phyloP scores from a whole-genome alignment of 2,329 filamentous ascomycete genomes.

The Penicillium concentricum region DNA sequence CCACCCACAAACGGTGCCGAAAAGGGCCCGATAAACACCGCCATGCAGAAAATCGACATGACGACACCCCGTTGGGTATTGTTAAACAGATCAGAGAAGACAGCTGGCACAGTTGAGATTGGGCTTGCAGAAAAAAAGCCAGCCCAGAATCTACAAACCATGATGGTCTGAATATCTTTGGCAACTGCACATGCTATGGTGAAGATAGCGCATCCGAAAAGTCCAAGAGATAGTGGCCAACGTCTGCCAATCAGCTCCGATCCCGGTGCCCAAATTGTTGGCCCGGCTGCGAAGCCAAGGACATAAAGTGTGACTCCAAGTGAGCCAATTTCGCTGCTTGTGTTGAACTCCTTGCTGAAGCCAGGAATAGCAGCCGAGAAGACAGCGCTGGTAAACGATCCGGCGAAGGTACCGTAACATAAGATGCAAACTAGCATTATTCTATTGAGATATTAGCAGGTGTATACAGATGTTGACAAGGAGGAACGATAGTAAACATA shows the following conservation, averaged over 20 bases:
- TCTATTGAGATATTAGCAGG: background rate
- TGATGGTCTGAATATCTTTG: slow-evolving; percentile 38
- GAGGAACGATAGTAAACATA: slow-evolving; percentile 5
- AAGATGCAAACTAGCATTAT: slow-evolving; percentile 4
- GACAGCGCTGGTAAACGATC: slow-evolving; percentile 55
- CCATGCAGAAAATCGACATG: slow-evolving; percentile 49
- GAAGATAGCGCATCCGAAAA: slow-evolving; percentile 42
- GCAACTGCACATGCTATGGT: slow-evolving; percentile 43
- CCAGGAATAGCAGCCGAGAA: slow-evolving; percentile 65
- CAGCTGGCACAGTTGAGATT: slow-evolving; percentile 43
- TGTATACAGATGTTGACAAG: background rate
- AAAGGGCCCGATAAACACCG: slow-evolving; percentile 49
- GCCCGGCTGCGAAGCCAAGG: slow-evolving; percentile 50
- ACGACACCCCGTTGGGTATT: slow-evolving; percentile 41
- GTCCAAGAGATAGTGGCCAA: slow-evolving; percentile 46
- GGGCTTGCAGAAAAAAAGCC: slow-evolving; percentile 46
- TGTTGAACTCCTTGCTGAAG: slow-evolving; percentile 56
- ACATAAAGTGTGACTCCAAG: slow-evolving; percentile 46
- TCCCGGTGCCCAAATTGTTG: slow-evolving; percentile 60
- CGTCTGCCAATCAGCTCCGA: slow-evolving; percentile 59
- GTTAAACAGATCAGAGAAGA: slow-evolving; percentile 50
- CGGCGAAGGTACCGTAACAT: slow-evolving; percentile 9
- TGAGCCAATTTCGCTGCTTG: slow-evolving; percentile 35
- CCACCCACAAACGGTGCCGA: slow-evolving; percentile 51
- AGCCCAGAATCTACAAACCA: slow-evolving; percentile 48